Evolutionary conservation across 2,329 filamentous ascomycete genomes (phyloP), one percentile per base, ranked within the genome.

Genomic region (Mycosphaerella sp.): DNA sequence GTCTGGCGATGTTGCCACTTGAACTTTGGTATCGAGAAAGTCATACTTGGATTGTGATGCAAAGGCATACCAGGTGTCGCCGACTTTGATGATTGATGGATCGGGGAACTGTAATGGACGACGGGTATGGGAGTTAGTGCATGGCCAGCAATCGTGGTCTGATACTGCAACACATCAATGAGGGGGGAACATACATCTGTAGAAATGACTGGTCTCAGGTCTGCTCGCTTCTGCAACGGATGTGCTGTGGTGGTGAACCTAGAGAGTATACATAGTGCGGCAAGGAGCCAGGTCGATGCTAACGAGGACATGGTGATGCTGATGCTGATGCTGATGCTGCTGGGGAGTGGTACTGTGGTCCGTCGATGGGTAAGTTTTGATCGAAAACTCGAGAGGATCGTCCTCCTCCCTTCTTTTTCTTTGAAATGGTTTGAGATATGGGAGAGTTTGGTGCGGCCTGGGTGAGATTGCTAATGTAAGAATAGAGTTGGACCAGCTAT

Each of bases 21-120:
- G 70, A 10, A 71, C 62, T 39, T 71, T 64, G 58, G 62, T 61
- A 26, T 52, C 53, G 31, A 44, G 58, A 52, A 43, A 56, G 46
- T 55, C 59, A 48, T 53, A 59, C 12, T 43, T 38, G 14, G 49
- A 67, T 51, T 67, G 67, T 4, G 69, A 69, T 31, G 59, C 69
- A 51, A 69, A 71, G 10, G 68, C 68, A 50, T 69, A 71, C 68
- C 69, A 72, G 1, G 62, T 68, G 26, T 63, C 57, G 36, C 57
- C 64, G 23, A 64, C 61, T 40, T 63, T 59, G 46, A 71, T 63
- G 31, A 71, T 63, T 2, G 65, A 59, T 5, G 70, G 70, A 56
- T 72, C 70, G 2, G 70, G 64, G 46, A 73, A 73, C 59, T 72
- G 46, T 17, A 40, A 43, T 31, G 14, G 14, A 17, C 14, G 14